Evolutionary conservation across 1,284 basidiomycete genomes (phyloP), one percentile per base, ranked within the genome.

Genomic region (Gymnopus androsaceus): DNA sequence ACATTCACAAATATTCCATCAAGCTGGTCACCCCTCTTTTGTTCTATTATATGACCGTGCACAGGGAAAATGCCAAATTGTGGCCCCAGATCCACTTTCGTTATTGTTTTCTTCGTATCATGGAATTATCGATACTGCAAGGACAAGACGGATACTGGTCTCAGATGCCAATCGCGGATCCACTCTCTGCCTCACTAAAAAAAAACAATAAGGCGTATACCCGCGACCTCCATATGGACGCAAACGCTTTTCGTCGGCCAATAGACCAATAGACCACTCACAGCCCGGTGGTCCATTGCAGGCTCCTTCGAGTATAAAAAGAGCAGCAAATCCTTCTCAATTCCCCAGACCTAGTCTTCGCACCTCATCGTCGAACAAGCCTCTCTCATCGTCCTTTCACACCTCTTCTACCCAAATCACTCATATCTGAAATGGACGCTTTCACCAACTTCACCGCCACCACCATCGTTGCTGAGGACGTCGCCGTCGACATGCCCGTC

Each of bases 381-480:
- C 48, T 27, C 25, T 40, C 15, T 15, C 21, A 33, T 19, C 25
- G 9, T 31, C 23, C 23, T 38, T 31, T 5, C 33, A 31, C 23
- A 28, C 36, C 12, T 38, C 19, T 27, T 25, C n/a, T 14, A 25
- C 15, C 34, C 12, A 34, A 36, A 30, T 33, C 14, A 23, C 46
- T 17, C 19, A 25, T 17, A 34, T 48, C 36, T 50, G 36, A 50
- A 37, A 50, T 50, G 48, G 48, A 50, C 48, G 48, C 48, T 50
- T 50, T 50, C 48, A 38, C 34, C 36, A 28, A 21, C 34, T 38
- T 27, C 41, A 27, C 38, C 36, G n/a, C 23, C 19, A 30, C 48
- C 48, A 27, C 21, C 36, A 1, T n/a, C n/a, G 6, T 36, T 27
- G 36, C 38, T 14, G 48, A 38, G 12, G 48, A 50, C n/a, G 36